Evolutionary conservation across 1,139 yeast genomes (phyloP).

Genomic region (Yamadazyma buinensis): DNA sequence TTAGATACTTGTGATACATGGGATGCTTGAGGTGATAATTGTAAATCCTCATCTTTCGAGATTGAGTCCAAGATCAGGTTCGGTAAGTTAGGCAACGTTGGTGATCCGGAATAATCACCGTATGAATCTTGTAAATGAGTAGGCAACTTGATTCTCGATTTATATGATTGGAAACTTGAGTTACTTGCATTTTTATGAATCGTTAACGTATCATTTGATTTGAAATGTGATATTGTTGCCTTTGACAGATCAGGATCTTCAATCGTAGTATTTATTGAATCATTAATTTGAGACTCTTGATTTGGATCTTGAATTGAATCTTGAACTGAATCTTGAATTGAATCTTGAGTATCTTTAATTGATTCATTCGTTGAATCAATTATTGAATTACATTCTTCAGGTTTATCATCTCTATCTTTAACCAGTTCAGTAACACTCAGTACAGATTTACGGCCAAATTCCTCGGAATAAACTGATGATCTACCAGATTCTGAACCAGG

Average conservation of each 20-base stretch:
- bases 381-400: no score
- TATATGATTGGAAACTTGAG: conserved; percentile 28
- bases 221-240: conserved; percentile 2
- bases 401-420: no score
- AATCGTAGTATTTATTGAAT: conserved; percentile 5
- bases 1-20: no score
- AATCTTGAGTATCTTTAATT: no score
- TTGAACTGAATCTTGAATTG: no score
- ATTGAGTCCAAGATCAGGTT: neutral
- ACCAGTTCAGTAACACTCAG: no score
- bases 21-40: no score
- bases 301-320: no score
- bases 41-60: conserved; percentile 1
- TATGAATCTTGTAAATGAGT: conserved; percentile 11
- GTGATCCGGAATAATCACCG: neutral
- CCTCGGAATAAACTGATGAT: conserved; percentile 20
- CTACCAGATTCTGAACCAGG: conserved; percentile 11
- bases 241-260: conserved; percentile 3
- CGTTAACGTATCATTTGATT: conserved; percentile 6
- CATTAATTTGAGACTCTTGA: no score
- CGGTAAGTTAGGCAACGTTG: neutral
- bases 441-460: no score
- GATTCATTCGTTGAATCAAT: no score
- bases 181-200: conserved; percentile 18
- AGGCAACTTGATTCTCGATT: conserved; percentile 33